These are phyloP conservation scores for Neurospora terricola DNA, from an alignment of 495 filamentous ascomycete species.

Conservation along the genomic window DNA sequence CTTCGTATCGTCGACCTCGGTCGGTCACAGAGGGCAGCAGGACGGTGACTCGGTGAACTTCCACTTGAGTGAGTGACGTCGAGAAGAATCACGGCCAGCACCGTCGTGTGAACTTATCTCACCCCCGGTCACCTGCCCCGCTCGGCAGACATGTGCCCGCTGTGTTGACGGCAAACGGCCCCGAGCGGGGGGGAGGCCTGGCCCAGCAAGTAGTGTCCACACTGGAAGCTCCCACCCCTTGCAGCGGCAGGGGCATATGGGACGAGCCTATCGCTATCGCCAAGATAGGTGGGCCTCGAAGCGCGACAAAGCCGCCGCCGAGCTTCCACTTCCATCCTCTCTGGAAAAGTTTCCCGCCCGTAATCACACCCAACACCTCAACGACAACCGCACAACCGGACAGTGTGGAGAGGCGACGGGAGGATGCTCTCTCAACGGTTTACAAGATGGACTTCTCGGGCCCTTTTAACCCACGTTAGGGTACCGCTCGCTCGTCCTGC, in stretches of 20 bases:
- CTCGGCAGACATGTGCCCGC: background rate
- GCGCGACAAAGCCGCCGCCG: background rate
- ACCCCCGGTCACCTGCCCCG: background rate
- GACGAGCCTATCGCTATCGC: background rate
- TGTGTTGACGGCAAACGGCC: background rate
- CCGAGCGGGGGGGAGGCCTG: background rate
- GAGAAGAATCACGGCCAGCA: background rate
- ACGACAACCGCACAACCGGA: background rate
- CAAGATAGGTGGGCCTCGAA: background rate
- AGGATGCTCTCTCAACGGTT: conserved; percentile 18
- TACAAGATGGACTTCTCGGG: conserved; percentile 9
- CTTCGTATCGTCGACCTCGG: background rate
- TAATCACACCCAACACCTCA: background rate
- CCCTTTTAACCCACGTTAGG: conserved; percentile 2
- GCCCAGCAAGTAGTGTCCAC: background rate
- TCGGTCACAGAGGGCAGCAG: background rate
- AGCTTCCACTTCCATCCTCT: background rate
- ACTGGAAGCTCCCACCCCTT: conserved; percentile 2
- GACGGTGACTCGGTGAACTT: background rate
- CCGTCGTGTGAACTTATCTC: background rate
- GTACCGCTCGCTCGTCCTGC: background rate
- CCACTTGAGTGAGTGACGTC: background rate
- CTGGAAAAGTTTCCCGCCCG: conserved; percentile 5
- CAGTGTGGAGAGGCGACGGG: conserved; percentile 2
- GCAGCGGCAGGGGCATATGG: conserved; percentile 3